Base-by-base conservation (phyloP, 164 flowering plant species). In the Umbilicus rupestris region DNA sequence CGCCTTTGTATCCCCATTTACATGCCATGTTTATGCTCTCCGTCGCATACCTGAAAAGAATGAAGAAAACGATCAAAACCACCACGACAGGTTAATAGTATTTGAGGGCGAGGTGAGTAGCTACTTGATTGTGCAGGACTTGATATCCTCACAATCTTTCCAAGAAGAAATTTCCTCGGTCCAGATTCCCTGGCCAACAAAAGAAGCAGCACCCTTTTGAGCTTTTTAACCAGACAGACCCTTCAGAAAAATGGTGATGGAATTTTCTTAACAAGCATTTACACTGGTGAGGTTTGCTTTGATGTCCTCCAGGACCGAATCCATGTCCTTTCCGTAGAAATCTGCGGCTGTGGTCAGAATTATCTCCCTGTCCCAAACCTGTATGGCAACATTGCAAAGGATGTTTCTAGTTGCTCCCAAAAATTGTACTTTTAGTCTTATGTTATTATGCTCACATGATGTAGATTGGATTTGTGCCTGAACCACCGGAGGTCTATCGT, bases 281-380 rank as follows among this genome's bases (percentile, higher is more conserved):
- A 66, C 19, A 31, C 70, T 11, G n/a, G 97, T 91, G 72, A 87
- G 71, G 78, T 94, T 91, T 0, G 68, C 71, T 46, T 79, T 73
- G 16, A 91, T 83, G 75, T 81, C 89, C 76, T 88, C 66, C 65
- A 69, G 86, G 47, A 89, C 86, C 71, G 78, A 84, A 28, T 80
- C 79, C 72, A 85, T 69, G 74, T 94, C 87, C 49, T 89, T 87
- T 0, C 73, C 84, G 66, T 88, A 89, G 64, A 79, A 81, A 45
- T 90, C 94, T 68, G 66, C 65, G 29, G 81, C 78, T 10, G 97
- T 92, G 62, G 87, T 81, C 1, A 81, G 88, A 62, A 92, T 77
- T 14, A 95, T 88, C 78, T 92, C 97, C 70, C 97, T 87, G 70
- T 95, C 99, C 99, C 97, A 94, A 3, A 94, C 98, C 98, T 94